phyloP scores from a whole-genome alignment of 208 protist genomes.

The Leishmania guyanensis region DNA sequence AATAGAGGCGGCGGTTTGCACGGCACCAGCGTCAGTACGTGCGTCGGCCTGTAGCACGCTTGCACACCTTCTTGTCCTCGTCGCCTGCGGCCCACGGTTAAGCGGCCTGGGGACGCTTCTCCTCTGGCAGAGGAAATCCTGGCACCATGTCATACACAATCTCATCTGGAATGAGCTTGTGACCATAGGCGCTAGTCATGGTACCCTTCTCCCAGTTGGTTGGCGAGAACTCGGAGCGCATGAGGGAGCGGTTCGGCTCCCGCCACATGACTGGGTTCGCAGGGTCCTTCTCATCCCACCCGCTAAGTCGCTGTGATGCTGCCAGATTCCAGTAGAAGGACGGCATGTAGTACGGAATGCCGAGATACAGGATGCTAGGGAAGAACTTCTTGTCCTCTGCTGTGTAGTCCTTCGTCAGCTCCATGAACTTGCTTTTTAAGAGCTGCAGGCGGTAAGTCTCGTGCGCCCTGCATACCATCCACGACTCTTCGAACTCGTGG shows the following conservation, averaged over 20 bases:
- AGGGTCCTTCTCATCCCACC: slow-evolving; percentile 90
- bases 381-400: slow-evolving; percentile 92
- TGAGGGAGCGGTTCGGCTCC: slow-evolving; percentile 89
- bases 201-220: slow-evolving; percentile 89
- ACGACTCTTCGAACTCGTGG: slow-evolving; percentile 90
- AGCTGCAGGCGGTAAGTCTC: slow-evolving; percentile 89
- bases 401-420: slow-evolving; percentile 91
- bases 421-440: slow-evolving; percentile 91
- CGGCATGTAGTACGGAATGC: slow-evolving; percentile 78
- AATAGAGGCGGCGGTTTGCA: neutral
- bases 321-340: slow-evolving; percentile 87
- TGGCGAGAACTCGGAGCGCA: slow-evolving; percentile 88
- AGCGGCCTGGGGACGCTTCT: slow-evolving; percentile 66
- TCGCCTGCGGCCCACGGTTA: neutral
- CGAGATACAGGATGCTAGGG: slow-evolving; percentile 81
- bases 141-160: slow-evolving; percentile 88
- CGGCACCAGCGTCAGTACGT: neutral
- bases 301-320: slow-evolving; percentile 83
- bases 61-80: neutral
- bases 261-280: slow-evolving; percentile 88
- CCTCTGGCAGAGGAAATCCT: slow-evolving; percentile 88
- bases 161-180: slow-evolving; percentile 88
- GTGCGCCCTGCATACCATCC: slow-evolving; percentile 87
- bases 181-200: slow-evolving; percentile 83
- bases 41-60: neutral